Conservation (phyloP, 352 stramenopile genomes). For the Phytophthora vignae region DNA sequence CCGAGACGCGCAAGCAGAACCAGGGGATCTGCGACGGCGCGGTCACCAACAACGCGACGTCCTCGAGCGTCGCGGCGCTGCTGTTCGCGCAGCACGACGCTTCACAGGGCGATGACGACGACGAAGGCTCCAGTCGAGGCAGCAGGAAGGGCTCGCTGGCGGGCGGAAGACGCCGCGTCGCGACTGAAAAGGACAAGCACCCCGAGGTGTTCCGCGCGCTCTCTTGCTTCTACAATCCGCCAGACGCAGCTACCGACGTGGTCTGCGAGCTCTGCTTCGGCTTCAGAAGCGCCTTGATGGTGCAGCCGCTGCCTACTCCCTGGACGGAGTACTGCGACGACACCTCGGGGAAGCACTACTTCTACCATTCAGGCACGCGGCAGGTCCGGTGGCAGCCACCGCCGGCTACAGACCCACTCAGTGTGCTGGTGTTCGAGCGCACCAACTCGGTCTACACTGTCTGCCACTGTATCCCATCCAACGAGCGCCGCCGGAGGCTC, state of each 20-base stretch:
- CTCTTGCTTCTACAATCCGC: slow-evolving; percentile 55
- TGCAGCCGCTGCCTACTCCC: slow-evolving; percentile 41
- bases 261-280: slow-evolving; percentile 60
- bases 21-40: slow-evolving; percentile 56
- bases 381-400: slow-evolving; percentile 60
- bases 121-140: background rate
- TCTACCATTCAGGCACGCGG: slow-evolving; percentile 47
- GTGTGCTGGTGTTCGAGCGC: slow-evolving; percentile 57
- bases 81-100: slow-evolving; percentile 41
- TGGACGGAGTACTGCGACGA: slow-evolving; percentile 68
- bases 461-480: slow-evolving; percentile 67
- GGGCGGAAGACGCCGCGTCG: background rate
- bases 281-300: slow-evolving; percentile 46
- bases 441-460: slow-evolving; percentile 69
- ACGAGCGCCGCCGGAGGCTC: slow-evolving; percentile 49
- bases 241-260: slow-evolving; percentile 55
- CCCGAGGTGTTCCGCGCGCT: slow-evolving; percentile 41
- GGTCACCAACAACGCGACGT: slow-evolving; percentile 33
- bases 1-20: slow-evolving; percentile 58
- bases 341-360: slow-evolving; percentile 58
- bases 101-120: background rate
- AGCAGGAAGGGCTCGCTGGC: slow-evolving; percentile 10
- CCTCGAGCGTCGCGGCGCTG: slow-evolving; percentile 36
- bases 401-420: slow-evolving; percentile 43
- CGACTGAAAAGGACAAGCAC: slow-evolving; percentile 37